These are phyloP conservation scores for Starmerella floris DNA, from an alignment of 805 yeast species.

Conservation along the genomic window DNA sequence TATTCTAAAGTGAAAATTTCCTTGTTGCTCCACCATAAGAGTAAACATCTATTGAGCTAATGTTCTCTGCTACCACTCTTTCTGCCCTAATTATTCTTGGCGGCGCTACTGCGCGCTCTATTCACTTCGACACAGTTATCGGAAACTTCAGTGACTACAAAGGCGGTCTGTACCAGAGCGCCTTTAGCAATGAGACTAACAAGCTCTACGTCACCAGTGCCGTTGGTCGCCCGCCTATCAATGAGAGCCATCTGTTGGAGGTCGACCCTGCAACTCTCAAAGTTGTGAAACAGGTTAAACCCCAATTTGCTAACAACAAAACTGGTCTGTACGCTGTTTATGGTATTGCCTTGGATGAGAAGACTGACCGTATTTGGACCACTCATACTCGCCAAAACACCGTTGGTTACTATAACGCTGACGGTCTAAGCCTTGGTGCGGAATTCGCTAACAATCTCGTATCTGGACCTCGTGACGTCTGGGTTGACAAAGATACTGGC, in stretches of 20 bases:
- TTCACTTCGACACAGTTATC: not conserved
- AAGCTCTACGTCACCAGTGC: constrained; percentile 8
- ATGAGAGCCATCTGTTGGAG: constrained; percentile 8
- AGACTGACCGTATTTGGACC: constrained; percentile 7
- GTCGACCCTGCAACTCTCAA: constrained; percentile 7
- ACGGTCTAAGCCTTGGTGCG: constrained; percentile 1
- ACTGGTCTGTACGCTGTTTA: constrained; percentile 8
- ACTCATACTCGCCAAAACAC: constrained; percentile 14
- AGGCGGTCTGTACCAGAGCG: constrained; percentile 14
- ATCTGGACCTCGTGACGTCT: constrained; percentile 8
- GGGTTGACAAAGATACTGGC: constrained; percentile 5
- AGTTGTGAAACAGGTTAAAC: not conserved
- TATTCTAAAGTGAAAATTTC: too few relatives aligned
- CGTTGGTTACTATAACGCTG: constrained; percentile 5
- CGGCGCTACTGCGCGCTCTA: constrained; percentile 2
- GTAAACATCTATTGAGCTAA: too few relatives aligned
- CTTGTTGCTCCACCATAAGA: too few relatives aligned
- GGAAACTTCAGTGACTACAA: constrained; percentile 3
- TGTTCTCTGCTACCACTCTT: constrained; percentile 1
- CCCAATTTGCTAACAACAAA: not conserved
- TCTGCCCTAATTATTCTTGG: not conserved
- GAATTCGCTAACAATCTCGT: constrained; percentile 2
- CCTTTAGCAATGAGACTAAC: constrained; percentile 1
- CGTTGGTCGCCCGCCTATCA: constrained; percentile 13
- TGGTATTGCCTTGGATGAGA: constrained; percentile 8